These are phyloP conservation scores for Claviceps africana DNA, from an alignment of 2,329 filamentous ascomycete genomes.

Conservation along the genomic window DNA sequence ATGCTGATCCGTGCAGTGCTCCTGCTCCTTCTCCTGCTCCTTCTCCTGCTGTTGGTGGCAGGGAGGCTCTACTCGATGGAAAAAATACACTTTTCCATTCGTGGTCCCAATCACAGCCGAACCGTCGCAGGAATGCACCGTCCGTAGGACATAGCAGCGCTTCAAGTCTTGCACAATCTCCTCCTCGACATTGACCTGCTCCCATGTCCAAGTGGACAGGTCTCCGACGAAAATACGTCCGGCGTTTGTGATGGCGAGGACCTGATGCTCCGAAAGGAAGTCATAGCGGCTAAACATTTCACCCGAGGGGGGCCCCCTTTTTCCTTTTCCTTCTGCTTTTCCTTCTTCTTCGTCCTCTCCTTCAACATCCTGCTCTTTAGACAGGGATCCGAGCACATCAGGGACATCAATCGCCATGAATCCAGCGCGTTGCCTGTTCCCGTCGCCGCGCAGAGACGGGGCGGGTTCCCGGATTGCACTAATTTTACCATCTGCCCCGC, in stretches of 20 bases:
- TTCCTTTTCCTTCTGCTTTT: neutral
- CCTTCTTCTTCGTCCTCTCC: neutral
- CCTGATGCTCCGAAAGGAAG: slow-evolving; percentile 37
- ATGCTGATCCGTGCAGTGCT: no score
- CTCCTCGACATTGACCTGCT: slow-evolving; percentile 23
- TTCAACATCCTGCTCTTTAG: slow-evolving; percentile 3
- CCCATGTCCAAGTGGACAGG: slow-evolving; percentile 26
- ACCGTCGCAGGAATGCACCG: slow-evolving; percentile 21
- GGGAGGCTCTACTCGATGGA: slow-evolving; percentile 14
- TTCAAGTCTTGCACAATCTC: slow-evolving; percentile 23
- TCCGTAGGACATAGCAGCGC: slow-evolving; percentile 33
- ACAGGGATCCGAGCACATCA: slow-evolving; percentile 16
- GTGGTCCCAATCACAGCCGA: slow-evolving; percentile 35
- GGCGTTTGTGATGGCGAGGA: slow-evolving; percentile 46
- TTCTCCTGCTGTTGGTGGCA: no score
- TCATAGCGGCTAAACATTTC: slow-evolving; percentile 47
- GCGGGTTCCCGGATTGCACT: slow-evolving; percentile 27
- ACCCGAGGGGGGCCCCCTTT: slow-evolving; percentile 8
- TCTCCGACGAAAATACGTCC: slow-evolving; percentile 42
- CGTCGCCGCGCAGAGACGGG: neutral
- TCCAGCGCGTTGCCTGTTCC: slow-evolving; percentile 1
- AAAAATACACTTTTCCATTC: slow-evolving; percentile 33
- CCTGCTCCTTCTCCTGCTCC: no score
- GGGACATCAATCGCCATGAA: slow-evolving; percentile 17
- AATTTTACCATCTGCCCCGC: slow-evolving; percentile 70